These are phyloP conservation scores for Senecio squalidus DNA, from an alignment of 140 eudicot species.

Conservation along the genomic window DNA sequence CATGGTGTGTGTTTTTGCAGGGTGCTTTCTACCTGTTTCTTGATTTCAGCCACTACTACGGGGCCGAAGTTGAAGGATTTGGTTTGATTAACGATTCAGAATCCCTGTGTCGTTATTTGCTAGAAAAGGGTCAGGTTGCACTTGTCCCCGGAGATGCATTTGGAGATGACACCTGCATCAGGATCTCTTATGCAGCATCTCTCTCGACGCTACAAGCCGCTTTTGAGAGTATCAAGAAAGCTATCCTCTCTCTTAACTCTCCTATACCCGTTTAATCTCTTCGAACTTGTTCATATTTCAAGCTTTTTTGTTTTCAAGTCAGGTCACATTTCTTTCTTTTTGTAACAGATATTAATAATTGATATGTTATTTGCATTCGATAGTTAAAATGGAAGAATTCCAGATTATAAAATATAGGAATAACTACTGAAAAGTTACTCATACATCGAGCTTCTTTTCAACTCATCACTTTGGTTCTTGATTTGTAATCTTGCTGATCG, in stretches of 20 bases:
- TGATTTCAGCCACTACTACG: constrained; percentile 89
- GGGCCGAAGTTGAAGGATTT: constrained; percentile 70
- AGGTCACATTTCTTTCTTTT: too few species aligned
- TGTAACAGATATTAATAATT: too few species aligned
- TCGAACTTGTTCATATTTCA: not conserved
- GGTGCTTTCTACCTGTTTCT: constrained; percentile 97
- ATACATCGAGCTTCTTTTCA: constrained; percentile 31
- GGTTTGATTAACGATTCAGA: constrained; percentile 78
- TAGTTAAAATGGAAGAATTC: too few species aligned
- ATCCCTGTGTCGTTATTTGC: constrained; percentile 83
- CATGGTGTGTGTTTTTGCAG: too few species aligned
- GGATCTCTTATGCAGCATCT: constrained; percentile 91
- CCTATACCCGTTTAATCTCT: constrained; percentile 34
- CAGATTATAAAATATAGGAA: too few species aligned
- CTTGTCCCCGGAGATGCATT: constrained; percentile 98
- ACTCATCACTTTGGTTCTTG: constrained; percentile 20
- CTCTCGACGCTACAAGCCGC: constrained; percentile 69
- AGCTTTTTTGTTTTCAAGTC: not conserved
- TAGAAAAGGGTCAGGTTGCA: constrained; percentile 95
- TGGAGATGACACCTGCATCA: constrained; percentile 88
- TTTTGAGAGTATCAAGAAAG: constrained; percentile 59
- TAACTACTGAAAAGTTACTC: constrained; percentile 11
- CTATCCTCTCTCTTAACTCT: constrained; percentile 49
- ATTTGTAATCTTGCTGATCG: constrained; percentile 30
- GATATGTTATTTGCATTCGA: too few species aligned